Evolutionary conservation across 106 monocot species (phyloP), one percentile per base, ranked within the genome.

Genomic region (Iris macrosiphon): DNA sequence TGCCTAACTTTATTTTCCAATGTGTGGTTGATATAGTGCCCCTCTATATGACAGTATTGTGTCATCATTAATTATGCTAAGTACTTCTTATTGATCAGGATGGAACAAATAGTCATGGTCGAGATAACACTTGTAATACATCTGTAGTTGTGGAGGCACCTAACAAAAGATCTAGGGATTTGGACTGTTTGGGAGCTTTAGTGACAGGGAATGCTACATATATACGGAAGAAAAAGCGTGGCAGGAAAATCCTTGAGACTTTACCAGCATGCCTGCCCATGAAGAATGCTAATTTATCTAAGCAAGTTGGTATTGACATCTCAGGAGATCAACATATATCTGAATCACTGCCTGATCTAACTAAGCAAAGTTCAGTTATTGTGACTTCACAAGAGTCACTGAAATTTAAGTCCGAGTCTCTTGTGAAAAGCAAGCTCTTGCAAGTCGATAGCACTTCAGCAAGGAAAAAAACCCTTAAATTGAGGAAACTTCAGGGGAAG

Each of bases 211-310:
- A 77, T 4, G 63, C 76, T 25, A 89, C 90, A 37, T 91, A 91
- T 44, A 77, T 74, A 31, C 73, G 93, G 31, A 89, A 73, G 81
- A 94, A 69, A 71, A 74, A 55, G 52, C 18, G 67, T 1, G 68
- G 52, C 11, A 68, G 54, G 63, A 82, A 59, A 37, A 69, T 57
- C 31, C 47, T 46, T 33, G 70, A 52, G 4, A 34, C 66, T 18
- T 51, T 52, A 17, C 57, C 62, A 10, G 27, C 29, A 16, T 45
- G 47, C 31, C 28, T 45, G 41, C 32, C 25, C 16, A 41, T 59
- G 5, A 67, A 63, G 44, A 47, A 40, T n/a, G 43, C 13, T 59
- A 58, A 16, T 49, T 63, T 42, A 25, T 10, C 26, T 27, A 52
- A 76, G 53, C 4, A 70, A 61, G 44, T n/a, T 38, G 20, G 11